Conservation (phyloP, 352 stramenopile genomes). For the Phytopythium mirpurense region DNA sequence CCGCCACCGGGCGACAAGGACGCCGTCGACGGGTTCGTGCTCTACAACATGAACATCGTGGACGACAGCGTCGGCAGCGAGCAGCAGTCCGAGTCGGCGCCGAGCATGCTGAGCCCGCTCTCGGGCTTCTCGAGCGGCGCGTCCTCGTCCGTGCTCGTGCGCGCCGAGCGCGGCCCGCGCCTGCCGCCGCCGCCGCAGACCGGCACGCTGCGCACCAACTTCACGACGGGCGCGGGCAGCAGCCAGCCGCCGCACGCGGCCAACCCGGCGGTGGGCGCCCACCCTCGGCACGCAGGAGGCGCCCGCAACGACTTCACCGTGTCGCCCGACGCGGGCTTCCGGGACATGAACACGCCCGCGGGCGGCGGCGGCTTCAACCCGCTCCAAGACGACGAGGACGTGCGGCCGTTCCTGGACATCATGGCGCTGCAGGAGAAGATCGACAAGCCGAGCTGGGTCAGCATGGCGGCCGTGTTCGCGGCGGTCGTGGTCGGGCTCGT, state of each 20-base stretch:
- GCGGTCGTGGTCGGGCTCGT: conserved; percentile 38
- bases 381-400: conserved; percentile 9
- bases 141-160: conserved; percentile 27
- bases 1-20: neutral
- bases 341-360: conserved; percentile 50
- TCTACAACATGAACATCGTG: conserved; percentile 44
- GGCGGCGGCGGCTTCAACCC: conserved; percentile 10
- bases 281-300: conserved; percentile 4
- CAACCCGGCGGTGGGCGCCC: conserved; percentile 11
- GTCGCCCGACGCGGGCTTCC: conserved; percentile 46
- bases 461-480: conserved; percentile 43
- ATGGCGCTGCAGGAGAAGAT: conserved; percentile 28
- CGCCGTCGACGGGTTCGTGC: conserved; percentile 24
- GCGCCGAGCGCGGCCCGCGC: conserved; percentile 17
- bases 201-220: conserved; percentile 58
- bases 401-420: conserved; percentile 23
- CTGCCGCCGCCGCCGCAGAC: conserved; percentile 41
- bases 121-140: conserved; percentile 32
- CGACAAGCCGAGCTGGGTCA: conserved; percentile 28
- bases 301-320: conserved; percentile 16
- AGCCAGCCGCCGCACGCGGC: neutral
- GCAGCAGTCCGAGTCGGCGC: conserved; percentile 23
- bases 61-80: conserved; percentile 34
- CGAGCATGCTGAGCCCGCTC: conserved; percentile 30
- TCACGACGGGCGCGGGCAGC: conserved; percentile 34